Base-by-base conservation (phyloP, 371 early-diverging fungal genomes). In the Mucor mucedo region DNA sequence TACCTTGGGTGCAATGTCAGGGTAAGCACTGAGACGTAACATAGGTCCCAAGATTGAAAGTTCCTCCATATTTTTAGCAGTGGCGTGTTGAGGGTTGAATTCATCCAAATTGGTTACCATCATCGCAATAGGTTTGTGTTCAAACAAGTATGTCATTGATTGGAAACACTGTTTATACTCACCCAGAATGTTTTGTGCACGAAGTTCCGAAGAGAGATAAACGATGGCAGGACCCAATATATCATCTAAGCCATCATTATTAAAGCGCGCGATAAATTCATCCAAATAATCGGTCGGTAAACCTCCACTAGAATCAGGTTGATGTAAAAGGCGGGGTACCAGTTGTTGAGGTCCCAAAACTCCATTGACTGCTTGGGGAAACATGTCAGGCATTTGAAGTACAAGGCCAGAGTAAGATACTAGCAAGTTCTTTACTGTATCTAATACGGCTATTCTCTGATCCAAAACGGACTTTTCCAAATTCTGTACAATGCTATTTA, bases 391-490 rank as follows among this genome's bases (percentile, higher is more conserved):
- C 75, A 93, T 85, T 58, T 91, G 93, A 33, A 96, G 66, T 27
- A 91, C 84, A 49, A 96, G 79, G 10, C 95, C 95, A 45, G 89
- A 82, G 68, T 96, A 98, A 52, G 92, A 95, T 1, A 95, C 82
- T 21, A 94, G 57, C 54, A 96, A 62, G 0, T 52, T 72, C 49
- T 83, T 78, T 21, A 82, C 76, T 11, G 66, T 67, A 42, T 86
- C 84, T 57, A 96, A 50, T 4, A 84, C 84, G 8, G 55, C 47
- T 4, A 92, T 55, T n/a, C 95, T 84, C 38, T 84, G 75, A 9
- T 82, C 73, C 1, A 91, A 69, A 21, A 84, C 80, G 2, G 76
- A 58, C 13, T 77, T 71, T 5, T 91, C 89, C 7, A 92, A 76
- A 5, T 75, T 77, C 84, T 87, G 40, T 13, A 21, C 1, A 21